Base-by-base conservation (phyloP, 768 basidiomycete species). In the Xerocomus brunneocitrinus region DNA sequence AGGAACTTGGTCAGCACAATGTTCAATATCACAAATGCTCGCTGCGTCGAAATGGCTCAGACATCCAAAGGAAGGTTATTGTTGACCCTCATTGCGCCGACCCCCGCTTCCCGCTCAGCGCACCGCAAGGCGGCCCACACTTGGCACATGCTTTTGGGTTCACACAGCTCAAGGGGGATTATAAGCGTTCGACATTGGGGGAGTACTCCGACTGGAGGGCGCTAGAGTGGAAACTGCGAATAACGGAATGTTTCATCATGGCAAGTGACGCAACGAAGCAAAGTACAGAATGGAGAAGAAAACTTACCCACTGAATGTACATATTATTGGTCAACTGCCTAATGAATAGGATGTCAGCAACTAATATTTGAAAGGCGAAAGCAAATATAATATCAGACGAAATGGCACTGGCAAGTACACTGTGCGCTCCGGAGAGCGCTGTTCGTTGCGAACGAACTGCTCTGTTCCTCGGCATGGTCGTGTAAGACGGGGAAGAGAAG, bases 401-500 rank as follows among this genome's bases (percentile, higher is more conserved):
- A 88, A 83, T 78, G 85, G 85, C 85, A 85, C 87, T 89, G 87
- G 87, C 87, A 87, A 88, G 86, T 85, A 80, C 85, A 79, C 83
- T 85, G 66, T 76, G 79, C 79, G 72, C 71, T 73, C 76, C 73
- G 71, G 54, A 79, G 72, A 75, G 72, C 77, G 78, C 81, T 73
- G 79, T 83, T 75, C 76, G 84, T 83, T 84, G 83, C 82, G 82
- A 85, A 87, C 82, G 79, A 77, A 85, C 82, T 66, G 62, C 84
- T 86, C 85, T 88, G 70, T 80, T 76, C 68, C 86, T 88, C 87
- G 82, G 76, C 88, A 89, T 84, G 80, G 88, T 89, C 87, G 87
- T 85, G 66, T 89, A 89, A 73, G 87, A 85, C 86, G 87, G 87
- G 87, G 87, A 89, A 89, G 86, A 89, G 87, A 89, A 89, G 80